These are phyloP conservation scores for Beta lomatogona DNA, from an alignment of 179 eudicot genomes.

Conservation along the genomic window DNA sequence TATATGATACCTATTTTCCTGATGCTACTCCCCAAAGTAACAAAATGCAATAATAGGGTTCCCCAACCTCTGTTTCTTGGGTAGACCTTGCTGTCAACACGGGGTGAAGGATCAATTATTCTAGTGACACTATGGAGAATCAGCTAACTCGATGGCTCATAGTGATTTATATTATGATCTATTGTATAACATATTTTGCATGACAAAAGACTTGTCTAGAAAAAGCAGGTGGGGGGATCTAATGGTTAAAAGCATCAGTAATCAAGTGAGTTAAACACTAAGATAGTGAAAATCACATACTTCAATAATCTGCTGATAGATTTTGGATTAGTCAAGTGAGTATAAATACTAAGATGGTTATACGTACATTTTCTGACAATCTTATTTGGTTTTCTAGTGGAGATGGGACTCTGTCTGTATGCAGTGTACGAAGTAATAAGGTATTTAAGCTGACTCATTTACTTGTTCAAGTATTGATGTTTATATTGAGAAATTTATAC, in stretches of 20 bases:
- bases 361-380: constrained; percentile 20
- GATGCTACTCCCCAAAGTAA: background rate
- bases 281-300: background rate
- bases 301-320: background rate
- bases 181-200: background rate
- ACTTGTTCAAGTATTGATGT: constrained; percentile 8
- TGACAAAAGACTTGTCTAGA: background rate
- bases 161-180: too few species aligned
- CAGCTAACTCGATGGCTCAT: too few species aligned
- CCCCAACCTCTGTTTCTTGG: background rate
- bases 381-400: constrained; percentile 53
- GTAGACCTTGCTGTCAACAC: background rate
- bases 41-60: background rate
- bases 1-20: background rate
- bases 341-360: background rate
- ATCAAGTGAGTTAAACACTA: background rate
- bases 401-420: constrained; percentile 93
- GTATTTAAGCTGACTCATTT: constrained; percentile 35
- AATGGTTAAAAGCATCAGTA: background rate
- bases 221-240: background rate
- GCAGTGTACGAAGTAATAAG: constrained; percentile 89
- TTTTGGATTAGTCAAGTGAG: background rate
- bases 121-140: too few species aligned
- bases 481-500: constrained; percentile 4
- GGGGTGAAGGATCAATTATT: background rate